phyloP scores from a whole-genome alignment of 371 early-diverging fungal species.

The Mortierella sp. region DNA sequence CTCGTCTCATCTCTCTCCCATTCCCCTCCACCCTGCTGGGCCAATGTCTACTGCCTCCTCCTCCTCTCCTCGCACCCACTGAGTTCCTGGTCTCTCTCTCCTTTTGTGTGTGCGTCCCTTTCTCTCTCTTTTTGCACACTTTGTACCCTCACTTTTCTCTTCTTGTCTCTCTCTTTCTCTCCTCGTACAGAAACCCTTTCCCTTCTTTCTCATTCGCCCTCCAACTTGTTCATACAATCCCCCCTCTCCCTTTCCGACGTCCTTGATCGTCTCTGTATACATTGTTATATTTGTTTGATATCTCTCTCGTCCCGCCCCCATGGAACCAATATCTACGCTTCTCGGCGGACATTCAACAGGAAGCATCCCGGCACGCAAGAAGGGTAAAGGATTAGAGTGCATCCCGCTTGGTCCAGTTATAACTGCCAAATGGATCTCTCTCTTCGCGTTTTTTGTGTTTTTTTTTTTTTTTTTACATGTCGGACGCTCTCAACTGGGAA shows the following conservation, averaged over 20 bases:
- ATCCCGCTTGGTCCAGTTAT: not conserved
- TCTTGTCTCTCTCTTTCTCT: not conserved
- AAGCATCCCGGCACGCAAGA: constrained; percentile 8
- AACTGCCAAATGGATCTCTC: not conserved
- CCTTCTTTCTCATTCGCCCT: too few relatives aligned
- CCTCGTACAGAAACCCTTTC: not conserved
- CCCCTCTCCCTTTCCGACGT: not conserved
- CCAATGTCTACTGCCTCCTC: too few relatives aligned
- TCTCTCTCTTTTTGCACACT: not conserved
- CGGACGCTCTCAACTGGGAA: not conserved
- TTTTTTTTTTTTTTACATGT: not conserved
- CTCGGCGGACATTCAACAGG: not conserved
- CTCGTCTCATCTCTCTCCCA: constrained; percentile 1
- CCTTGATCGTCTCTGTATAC: too few relatives aligned
- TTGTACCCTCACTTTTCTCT: too few relatives aligned
- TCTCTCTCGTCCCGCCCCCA: not conserved
- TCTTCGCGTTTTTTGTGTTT: not conserved
- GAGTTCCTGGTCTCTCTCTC: not conserved
- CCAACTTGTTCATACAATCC: too few relatives aligned
- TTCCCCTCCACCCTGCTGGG: constrained; percentile 14
- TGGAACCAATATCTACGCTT: constrained; percentile 1
- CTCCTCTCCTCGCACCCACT: too few relatives aligned
- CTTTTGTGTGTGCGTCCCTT: not conserved
- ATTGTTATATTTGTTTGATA: not conserved
- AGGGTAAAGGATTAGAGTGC: constrained; percentile 19